Evolutionary conservation across 257 asterid genomes (phyloP).

Genomic region (Mitragyna speciosa): DNA sequence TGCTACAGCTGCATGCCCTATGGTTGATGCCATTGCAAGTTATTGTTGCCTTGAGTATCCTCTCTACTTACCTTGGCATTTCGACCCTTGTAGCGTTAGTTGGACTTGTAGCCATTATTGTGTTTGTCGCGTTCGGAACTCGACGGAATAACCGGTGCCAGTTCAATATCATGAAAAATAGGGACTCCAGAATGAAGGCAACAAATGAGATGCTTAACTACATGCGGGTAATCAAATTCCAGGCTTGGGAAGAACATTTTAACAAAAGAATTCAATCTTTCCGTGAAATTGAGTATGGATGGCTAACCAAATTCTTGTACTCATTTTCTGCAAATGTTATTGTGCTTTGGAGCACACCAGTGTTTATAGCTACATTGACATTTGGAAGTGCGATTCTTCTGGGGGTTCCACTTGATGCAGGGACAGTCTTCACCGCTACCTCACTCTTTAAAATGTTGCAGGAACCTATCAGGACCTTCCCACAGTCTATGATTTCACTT

Average conservation of each 20-base stretch:
- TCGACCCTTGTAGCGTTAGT: slow-evolving; percentile 51
- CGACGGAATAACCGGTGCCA: slow-evolving; percentile 62
- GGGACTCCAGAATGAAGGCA: slow-evolving; percentile 88
- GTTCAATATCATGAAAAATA: slow-evolving; percentile 66
- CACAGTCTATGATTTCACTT: slow-evolving; percentile 88
- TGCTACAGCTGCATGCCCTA: slow-evolving; percentile 75
- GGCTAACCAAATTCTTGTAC: slow-evolving; percentile 74
- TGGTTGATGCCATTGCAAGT: slow-evolving; percentile 91
- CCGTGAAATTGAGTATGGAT: slow-evolving; percentile 58
- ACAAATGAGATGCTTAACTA: slow-evolving; percentile 88
- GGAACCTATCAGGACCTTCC: slow-evolving; percentile 85
- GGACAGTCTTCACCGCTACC: slow-evolving; percentile 78
- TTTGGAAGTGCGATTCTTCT: slow-evolving; percentile 68
- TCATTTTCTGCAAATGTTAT: slow-evolving; percentile 59
- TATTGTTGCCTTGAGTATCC: slow-evolving; percentile 58
- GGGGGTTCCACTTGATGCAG: slow-evolving; percentile 67
- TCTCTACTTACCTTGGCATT: slow-evolving; percentile 58
- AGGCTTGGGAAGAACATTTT: slow-evolving; percentile 97
- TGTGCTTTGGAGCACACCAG: slow-evolving; percentile 82
- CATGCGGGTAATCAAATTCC: slow-evolving; percentile 91
- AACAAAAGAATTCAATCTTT: slow-evolving; percentile 70
- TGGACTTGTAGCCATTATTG: slow-evolving; percentile 46
- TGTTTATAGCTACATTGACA: slow-evolving; percentile 61
- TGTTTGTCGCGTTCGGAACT: slow-evolving; percentile 57
- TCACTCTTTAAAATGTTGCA: slow-evolving; percentile 76